Conservation (phyloP, 1,284 basidiomycete genomes). For the Pisolithus thermaeus region DNA sequence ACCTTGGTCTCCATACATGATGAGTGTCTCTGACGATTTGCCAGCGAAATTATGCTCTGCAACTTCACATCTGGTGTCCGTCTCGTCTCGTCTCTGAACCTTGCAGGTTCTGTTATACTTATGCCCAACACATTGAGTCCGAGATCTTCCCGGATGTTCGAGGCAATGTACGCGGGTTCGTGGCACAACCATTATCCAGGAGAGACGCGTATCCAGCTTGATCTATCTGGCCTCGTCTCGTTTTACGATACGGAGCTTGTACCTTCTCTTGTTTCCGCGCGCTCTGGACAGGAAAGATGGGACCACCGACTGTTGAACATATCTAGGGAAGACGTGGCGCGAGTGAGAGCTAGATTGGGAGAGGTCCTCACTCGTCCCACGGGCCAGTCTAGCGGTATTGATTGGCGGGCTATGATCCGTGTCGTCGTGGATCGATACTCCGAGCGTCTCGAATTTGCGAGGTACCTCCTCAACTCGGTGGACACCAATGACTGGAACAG, state of each 20-base stretch:
- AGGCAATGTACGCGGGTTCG: constrained; percentile 3
- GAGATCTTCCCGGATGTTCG: neutral
- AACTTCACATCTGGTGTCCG: constrained; percentile 38
- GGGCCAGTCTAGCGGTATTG: constrained; percentile 26
- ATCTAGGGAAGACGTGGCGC: constrained; percentile 1
- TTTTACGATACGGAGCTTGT: constrained; percentile 31
- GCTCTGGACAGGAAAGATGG: constrained; percentile 6
- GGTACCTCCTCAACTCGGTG: constrained; percentile 29
- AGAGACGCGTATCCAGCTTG: constrained; percentile 6
- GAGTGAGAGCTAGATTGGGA: constrained; percentile 17
- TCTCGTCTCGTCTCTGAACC: constrained; percentile 29
- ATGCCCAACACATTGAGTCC: constrained; percentile 18
- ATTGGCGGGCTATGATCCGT: constrained; percentile 39
- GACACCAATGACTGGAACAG: neutral
- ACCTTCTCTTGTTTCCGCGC: constrained; percentile 23
- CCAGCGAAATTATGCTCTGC: constrained; percentile 50
- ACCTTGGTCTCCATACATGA: neutral
- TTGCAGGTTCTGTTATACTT: constrained; percentile 15
- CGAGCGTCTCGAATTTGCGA: constrained; percentile 36
- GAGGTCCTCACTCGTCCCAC: constrained; percentile 14
- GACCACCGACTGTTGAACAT: constrained; percentile 30
- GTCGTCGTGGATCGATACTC: constrained; percentile 39
- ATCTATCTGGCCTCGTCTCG: constrained; percentile 14
- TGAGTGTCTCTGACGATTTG: neutral
- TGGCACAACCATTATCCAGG: neutral